Conservation (phyloP, 768 basidiomycete species). For the Suillus clintonianus region DNA sequence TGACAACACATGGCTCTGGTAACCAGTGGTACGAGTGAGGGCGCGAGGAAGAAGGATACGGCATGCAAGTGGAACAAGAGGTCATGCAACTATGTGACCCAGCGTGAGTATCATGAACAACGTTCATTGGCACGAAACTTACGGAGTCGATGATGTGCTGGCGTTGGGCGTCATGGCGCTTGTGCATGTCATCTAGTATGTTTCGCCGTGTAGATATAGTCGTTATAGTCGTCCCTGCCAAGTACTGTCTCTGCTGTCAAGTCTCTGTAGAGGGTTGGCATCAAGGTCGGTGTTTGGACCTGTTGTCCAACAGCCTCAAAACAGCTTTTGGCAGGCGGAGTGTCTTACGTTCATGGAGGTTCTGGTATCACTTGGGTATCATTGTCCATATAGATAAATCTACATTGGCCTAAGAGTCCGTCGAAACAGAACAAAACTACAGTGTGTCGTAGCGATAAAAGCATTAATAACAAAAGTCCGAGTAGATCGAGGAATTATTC, state of each 20-base stretch:
- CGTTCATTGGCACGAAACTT: conserved; percentile 26
- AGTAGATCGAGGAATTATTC: background rate
- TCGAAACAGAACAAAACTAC: conserved; percentile 2
- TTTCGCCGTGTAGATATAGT: conserved; percentile 2
- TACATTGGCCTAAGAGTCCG: background rate
- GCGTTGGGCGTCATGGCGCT: conserved; percentile 64
- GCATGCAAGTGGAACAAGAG: conserved; percentile 73
- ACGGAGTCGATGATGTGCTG: conserved; percentile 72
- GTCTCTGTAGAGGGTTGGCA: conserved; percentile 1
- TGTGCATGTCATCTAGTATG: conserved; percentile 53
- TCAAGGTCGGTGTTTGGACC: conserved; percentile 25
- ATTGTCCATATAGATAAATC: background rate
- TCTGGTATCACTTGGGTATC: too few relatives aligned
- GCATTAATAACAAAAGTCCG: background rate
- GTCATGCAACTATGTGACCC: conserved; percentile 56
- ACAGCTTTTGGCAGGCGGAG: background rate
- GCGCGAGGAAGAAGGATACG: conserved; percentile 77
- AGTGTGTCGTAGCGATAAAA: conserved; percentile 1
- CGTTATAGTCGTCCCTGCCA: background rate
- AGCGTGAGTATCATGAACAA: conserved; percentile 11
- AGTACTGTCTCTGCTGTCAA: background rate
- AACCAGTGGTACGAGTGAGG: conserved; percentile 46
- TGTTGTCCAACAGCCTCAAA: conserved; percentile 20
- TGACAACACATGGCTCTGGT: conserved; percentile 56
- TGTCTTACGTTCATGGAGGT: too few relatives aligned